Base-by-base conservation (phyloP, 2,329 filamentous ascomycete species). In the Fusarium sulawesiense region DNA sequence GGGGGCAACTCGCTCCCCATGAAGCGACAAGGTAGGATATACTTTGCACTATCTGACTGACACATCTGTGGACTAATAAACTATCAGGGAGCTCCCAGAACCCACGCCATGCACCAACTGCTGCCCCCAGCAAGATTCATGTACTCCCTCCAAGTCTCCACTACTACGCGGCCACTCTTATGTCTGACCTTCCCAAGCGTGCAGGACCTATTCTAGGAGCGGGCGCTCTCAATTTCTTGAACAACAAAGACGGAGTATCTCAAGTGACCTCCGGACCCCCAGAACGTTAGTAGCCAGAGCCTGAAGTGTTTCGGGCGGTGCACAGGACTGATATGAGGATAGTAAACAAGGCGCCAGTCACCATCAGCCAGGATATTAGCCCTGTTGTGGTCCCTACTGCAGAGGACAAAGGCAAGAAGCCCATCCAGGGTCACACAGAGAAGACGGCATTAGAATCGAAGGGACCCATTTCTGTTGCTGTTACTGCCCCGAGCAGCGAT, bases 201-300 rank as follows among this genome's bases (percentile, higher is more conserved):
- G 29, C 29, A 32, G 73, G 72, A 3, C 14, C 60, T 8, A 56
- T 75, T 18, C 58, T 78, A 34, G 76, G 76, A 7, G 64, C 10
- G 14, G 49, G 58, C 6, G 57, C 64, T 11, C 20, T 68, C 16
- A 73, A 75, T 20, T 78, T 78, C 46, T 59, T 78, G 7, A 34
- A 42, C 12, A 64, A 71, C 7, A 55, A 32, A 45, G 71, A 72
- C 23, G 7, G n/a, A 23, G n/a, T n/a, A 14, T 16, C 44, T 12
- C 47, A 62, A 29, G 40, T 40, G 41, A 13, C 50, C 25, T 11
- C 45, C 9, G 27, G 30, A n/a, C 44, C 59, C 29, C 10, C 48
- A 41, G n/a, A 50, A 23, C 18, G 62, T 73, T 16, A 61, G 68
- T 68, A 34, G 20, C 16, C 20, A 20, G 18, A 34, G n/a, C 16